Percentiles rank a stretch among this genome's conserved stretches.
These are phyloP conservation scores for Daldinia eschscholtzii DNA, from an alignment of 2,329 filamentous ascomycete genomes.

Conservation along the genomic window DNA sequence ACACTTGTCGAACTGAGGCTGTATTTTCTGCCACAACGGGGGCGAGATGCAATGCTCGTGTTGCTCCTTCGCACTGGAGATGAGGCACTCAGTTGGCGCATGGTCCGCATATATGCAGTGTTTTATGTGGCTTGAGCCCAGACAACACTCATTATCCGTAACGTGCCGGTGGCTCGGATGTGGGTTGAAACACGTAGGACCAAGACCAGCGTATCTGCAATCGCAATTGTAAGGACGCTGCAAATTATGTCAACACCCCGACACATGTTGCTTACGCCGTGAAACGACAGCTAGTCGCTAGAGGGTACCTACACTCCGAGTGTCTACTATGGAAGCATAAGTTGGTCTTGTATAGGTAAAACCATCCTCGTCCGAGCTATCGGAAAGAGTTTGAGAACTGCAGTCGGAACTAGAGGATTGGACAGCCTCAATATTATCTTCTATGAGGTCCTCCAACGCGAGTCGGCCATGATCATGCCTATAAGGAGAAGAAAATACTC, in stretches of 20 bases:
- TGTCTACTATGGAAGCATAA: conserved; percentile 20
- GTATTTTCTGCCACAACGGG: background rate
- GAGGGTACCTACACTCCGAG: conserved; percentile 14
- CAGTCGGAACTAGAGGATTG: conserved; percentile 15
- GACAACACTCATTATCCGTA: conserved; percentile 41
- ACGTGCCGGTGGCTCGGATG: conserved; percentile 43
- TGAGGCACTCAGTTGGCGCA: conserved; percentile 40
- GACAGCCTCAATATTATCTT: conserved; percentile 20
- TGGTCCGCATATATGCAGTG: conserved; percentile 47
- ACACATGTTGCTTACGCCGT: background rate
- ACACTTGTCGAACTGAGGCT: conserved; percentile 1
- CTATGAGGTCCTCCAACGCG: conserved; percentile 21
- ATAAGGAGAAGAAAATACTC: conserved; percentile 28
- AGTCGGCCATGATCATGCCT: conserved; percentile 14
- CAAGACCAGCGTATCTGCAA: conserved; percentile 41
- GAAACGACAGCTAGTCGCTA: background rate
- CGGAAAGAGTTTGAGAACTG: conserved; percentile 18
- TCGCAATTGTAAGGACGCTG: conserved; percentile 37
- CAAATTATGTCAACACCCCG: conserved; percentile 15
- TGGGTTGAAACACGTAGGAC: conserved; percentile 41
- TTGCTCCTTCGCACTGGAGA: conserved; percentile 23
- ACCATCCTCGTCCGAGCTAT: conserved; percentile 34
- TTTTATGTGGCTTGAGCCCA: conserved; percentile 38
- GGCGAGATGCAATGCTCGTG: conserved; percentile 35
- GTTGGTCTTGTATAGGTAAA: conserved; percentile 14